A percentile compares a stretch with the other conserved stretches of the same genome.
These are phyloP conservation scores for Russula abietina DNA, from an alignment of 768 basidiomycete genomes.

Conservation along the genomic window DNA sequence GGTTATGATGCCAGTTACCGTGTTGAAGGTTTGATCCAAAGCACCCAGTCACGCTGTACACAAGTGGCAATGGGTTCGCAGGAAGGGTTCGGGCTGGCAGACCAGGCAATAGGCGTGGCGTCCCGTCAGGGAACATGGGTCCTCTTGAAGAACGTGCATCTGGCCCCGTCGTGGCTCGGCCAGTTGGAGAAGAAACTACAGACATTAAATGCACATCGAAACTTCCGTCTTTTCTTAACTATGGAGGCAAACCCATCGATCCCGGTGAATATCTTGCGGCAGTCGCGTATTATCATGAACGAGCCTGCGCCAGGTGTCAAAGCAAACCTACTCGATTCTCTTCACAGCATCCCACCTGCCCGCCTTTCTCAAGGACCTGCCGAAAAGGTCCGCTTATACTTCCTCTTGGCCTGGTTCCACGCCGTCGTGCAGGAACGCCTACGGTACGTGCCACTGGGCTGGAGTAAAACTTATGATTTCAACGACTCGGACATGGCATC, in stretches of 20 bases:
- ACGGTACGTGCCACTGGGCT: slow-evolving; percentile 92
- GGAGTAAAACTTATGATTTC: slow-evolving; percentile 97
- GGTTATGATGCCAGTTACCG: slow-evolving; percentile 99
- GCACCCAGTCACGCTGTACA: slow-evolving; percentile 66
- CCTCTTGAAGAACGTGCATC: slow-evolving; percentile 93
- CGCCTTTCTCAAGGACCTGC: slow-evolving; percentile 81
- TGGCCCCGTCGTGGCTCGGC: slow-evolving; percentile 92
- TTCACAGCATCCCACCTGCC: slow-evolving; percentile 62
- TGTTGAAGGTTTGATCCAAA: slow-evolving; percentile 81
- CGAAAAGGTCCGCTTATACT: slow-evolving; percentile 90
- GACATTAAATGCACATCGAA: slow-evolving; percentile 79
- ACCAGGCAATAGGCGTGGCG: slow-evolving; percentile 90
- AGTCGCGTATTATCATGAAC: slow-evolving; percentile 96
- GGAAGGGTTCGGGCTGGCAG: slow-evolving; percentile 93
- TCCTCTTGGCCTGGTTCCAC: slow-evolving; percentile 98
- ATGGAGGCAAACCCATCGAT: slow-evolving; percentile 96
- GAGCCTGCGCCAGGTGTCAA: slow-evolving; percentile 97
- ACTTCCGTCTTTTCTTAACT: slow-evolving; percentile 95
- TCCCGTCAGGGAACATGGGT: slow-evolving; percentile 95
- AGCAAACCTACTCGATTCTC: slow-evolving; percentile 89
- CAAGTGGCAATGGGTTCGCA: slow-evolving; percentile 98
- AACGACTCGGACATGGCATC: slow-evolving; percentile 98
- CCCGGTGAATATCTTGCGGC: slow-evolving; percentile 93
- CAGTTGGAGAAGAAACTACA: slow-evolving; percentile 96
- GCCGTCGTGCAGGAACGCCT: slow-evolving; percentile 95